These are phyloP conservation scores for Entamoeba dispar DNA, from an alignment of 208 protist genomes.

Conservation along the genomic window DNA sequence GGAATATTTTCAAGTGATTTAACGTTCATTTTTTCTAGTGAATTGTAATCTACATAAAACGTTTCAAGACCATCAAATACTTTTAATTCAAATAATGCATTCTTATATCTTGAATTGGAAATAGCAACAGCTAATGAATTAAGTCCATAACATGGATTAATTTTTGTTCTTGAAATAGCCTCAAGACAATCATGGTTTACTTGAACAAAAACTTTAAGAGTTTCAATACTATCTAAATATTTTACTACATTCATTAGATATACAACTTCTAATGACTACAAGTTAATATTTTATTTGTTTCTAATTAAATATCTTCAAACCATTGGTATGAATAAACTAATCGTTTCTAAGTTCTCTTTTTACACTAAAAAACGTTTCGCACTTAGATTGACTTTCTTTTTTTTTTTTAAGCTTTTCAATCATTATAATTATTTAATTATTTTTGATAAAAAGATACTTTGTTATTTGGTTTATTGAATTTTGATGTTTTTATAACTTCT, in stretches of 20 bases:
- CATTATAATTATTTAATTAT: no score
- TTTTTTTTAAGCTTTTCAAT: no score
- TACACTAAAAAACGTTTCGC: no score
- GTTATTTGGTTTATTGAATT: no score
- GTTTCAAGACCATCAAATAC: background rate
- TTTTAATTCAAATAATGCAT: background rate
- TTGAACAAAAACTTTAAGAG: background rate
- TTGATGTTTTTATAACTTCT: no score
- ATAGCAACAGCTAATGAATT: background rate
- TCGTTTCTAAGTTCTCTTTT: no score
- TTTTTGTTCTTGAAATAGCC: background rate
- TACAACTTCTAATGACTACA: background rate
- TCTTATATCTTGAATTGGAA: background rate
- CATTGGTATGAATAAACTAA: no score
- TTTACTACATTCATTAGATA: background rate
- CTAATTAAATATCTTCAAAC: no score
- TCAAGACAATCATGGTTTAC: background rate
- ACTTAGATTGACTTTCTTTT: no score
- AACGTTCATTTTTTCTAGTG: background rate
- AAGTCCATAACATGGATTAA: background rate
- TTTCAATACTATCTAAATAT: background rate
- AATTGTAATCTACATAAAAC: background rate
- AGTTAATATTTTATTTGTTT: no score
- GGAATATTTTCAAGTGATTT: background rate
- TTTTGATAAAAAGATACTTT: no score